Evolutionary conservation across 2,329 filamentous ascomycete genomes (phyloP), one percentile per base, ranked within the genome.

Genomic region (Ophiosphaerella narmari): DNA sequence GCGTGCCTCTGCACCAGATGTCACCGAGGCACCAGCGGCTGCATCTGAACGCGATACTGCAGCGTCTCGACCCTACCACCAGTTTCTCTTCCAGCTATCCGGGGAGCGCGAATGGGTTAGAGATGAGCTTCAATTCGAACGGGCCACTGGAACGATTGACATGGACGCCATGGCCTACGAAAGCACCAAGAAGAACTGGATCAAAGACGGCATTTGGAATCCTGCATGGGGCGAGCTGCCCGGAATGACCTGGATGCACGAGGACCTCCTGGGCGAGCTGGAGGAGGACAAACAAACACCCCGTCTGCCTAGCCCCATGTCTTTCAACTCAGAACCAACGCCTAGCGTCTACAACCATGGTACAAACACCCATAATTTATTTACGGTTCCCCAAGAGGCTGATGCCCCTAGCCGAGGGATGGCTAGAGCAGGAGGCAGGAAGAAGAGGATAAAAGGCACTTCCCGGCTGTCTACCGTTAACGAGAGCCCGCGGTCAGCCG

Each of bases 181-280:
- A 52, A 48, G 29, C 34, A 35, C 31, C 32, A 55, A 52, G 43
- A 46, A 48, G 6, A 44, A 26, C 32, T 55, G 43, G 43, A 48
- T 55, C 37, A 33, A 55, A 52, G 38, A 48, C 24, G 14, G 26
- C 5, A 52, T 55, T 46, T 55, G 48, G 52, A 55, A 55, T 43
- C 32, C 48, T 33, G 31, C 6, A 41, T 55, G 48, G 52, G 43
- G 34, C 35, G 24, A 45, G 16, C 39, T 45, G 16, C 52, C 52
- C 23, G 40, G 52, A 39, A 50, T 45, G 42, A 44, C 42, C 26
- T 54, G 47, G 51, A 46, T 46, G 38, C 47, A 54, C 29, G 48
- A 54, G 16, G 48, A 51, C 29, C 40, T 43, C 41, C 4, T 16
- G 16, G 44, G 48, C 7, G 41, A 47, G 32, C 16, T 18, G 16